Base-by-base conservation (phyloP, 257 asterid genomes). In the Striga asiatica region DNA sequence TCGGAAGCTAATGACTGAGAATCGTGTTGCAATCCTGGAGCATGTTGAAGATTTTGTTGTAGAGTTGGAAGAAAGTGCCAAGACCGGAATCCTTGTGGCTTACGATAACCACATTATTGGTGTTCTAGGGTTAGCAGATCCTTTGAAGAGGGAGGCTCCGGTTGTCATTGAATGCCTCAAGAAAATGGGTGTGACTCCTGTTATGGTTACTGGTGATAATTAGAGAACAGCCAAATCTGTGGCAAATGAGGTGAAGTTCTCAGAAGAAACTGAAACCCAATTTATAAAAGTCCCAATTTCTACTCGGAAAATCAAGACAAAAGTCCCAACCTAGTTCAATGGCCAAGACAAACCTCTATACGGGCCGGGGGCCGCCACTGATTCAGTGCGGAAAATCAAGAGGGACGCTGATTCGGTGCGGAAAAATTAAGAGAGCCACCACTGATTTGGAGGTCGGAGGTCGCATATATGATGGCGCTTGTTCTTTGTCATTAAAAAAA, bases 181-280 rank as follows among this genome's bases (percentile, higher is more conserved):
- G 52, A 92, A 88, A 85, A 92, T 92, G 94, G 95, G 95, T 5
- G 75, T 92, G 62, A 74, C 37, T 42, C 94, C 99, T 59, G 85
- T 92, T 62, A 88, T 92, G 97, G 99, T 92, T 53, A 92, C 99
- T 8, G 99, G 99, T 68, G 99, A 92, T 75, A 92, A 92, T 52
- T 79, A 95, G 94, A 85, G 97, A 77, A 92, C 99, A 6, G 97
- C 99, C 69, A 79, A 62, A 52, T 95, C 99, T 48, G 99, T 88
- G 61, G 99, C 99, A 18, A 88, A 78, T 73, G 94, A 88, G 99
- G 99, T 91, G 47, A 42, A n/a, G n/a, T n/a, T n/a, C n/a, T n/a
- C n/a, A n/a, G n/a, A n/a, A n/a, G n/a, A n/a, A n/a, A n/a, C n/a
- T n/a, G n/a, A n/a, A n/a, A n/a, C n/a, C n/a, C n/a, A n/a, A n/a